Evolutionary conservation across 352 stramenopile genomes (phyloP), one percentile per base, ranked within the genome.

Genomic region (Aphanomyces invadans): DNA sequence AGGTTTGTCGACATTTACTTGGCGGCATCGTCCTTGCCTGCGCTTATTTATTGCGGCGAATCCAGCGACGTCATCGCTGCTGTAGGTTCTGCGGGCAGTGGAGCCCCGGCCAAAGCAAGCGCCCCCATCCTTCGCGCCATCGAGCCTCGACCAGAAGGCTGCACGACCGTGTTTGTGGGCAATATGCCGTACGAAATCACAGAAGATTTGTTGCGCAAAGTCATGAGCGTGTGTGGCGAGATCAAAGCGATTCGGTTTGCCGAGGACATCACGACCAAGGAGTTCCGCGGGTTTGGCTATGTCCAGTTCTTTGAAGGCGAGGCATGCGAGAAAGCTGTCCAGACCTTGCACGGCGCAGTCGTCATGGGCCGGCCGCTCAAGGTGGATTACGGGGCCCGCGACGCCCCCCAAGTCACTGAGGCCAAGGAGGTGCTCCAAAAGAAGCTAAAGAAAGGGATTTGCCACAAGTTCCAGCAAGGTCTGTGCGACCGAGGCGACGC

Each of bases 181-280:
- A 99, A 99, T 74, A 73, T 99, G 65, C 88, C 95, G 1, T 99
- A 99, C 73, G 80, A 94, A 42, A 95, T 92, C 70, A 91, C 84
- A 9, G 89, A 97, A 42, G 86, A 97, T 31, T 79, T 93, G 46
- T 55, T 93, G 67, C 79, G 81, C 42, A 91, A 90, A 68, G 85
- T 93, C 0, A 91, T 91, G 64, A 79, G 79, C 45, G 79, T 78
- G 62, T 91, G 80, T 69, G 85, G 85, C 55, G 80, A 77, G 31
- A 83, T 93, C 70, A 84, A 86, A 49, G 85, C 85, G 23, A 78
- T 93, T 65, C 85, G 85, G 15, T 91, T 93, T 54, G 85, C 85
- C 54, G 79, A 93, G 56, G 82, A 93, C 63, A 91, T 93, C 38
- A 76, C 89, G 69, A 93, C 85, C 1, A 85, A 89, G 55, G 83